Percentiles rank a stretch among this genome's conserved stretches.
Conservation (phyloP, 768 basidiomycete genomes). For the Dioszegia aurantiaca region DNA sequence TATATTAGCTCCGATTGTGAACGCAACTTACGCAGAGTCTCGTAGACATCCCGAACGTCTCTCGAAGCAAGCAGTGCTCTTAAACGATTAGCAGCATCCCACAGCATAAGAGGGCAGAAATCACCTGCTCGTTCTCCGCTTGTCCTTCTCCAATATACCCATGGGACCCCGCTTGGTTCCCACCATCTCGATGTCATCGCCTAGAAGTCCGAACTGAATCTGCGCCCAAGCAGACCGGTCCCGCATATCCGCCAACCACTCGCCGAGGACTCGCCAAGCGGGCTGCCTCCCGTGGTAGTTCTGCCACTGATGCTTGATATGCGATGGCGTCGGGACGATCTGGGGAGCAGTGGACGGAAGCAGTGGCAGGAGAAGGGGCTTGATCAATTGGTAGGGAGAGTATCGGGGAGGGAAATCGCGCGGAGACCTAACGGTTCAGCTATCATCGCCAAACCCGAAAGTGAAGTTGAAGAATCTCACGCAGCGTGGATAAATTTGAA, state of each 20-base stretch:
- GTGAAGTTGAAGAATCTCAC: constrained; percentile 4
- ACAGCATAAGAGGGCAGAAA: neutral
- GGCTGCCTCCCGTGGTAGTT: constrained; percentile 18
- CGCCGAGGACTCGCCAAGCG: constrained; percentile 13
- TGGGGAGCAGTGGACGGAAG: constrained; percentile 13
- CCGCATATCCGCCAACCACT: constrained; percentile 25
- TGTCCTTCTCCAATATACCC: constrained; percentile 2
- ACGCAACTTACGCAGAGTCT: constrained; percentile 21
- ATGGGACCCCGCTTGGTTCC: constrained; percentile 14
- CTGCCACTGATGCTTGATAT: constrained; percentile 16
- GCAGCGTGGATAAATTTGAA: constrained; percentile 25
- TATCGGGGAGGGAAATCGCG: constrained; percentile 6
- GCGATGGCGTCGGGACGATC: constrained; percentile 16
- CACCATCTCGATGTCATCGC: constrained; percentile 15
- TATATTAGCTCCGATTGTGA: constrained; percentile 9
- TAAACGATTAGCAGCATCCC: neutral
- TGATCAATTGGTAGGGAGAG: constrained; percentile 12
- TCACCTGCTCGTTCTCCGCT: constrained; percentile 12
- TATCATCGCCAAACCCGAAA: neutral
- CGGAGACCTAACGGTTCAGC: constrained; percentile 7
- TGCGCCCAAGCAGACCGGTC: constrained; percentile 23
- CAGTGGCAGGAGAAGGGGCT: constrained; percentile 10
- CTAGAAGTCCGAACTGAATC: constrained; percentile 20
- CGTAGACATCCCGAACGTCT: constrained; percentile 21
- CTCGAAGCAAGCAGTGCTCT: constrained; percentile 20